Conservation (phyloP, 345 rosid genomes). For the Aegle marmelos region DNA sequence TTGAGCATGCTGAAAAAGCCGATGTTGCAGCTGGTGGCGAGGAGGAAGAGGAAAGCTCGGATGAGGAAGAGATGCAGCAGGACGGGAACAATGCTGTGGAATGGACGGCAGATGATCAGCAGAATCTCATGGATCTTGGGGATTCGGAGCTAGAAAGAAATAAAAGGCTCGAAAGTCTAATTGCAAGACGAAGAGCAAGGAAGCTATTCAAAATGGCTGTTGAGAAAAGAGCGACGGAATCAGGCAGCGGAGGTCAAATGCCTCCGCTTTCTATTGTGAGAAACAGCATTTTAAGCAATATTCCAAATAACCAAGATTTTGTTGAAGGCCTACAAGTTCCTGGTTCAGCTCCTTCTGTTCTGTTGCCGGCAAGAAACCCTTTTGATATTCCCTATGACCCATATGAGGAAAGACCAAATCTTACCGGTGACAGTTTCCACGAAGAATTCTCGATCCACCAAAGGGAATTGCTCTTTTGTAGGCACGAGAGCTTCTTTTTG, state of each 20-base stretch:
- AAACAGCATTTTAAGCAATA: slow-evolving; percentile 31
- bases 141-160: slow-evolving; percentile 78
- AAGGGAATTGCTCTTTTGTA: slow-evolving; percentile 56
- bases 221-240: slow-evolving; percentile 39
- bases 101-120: slow-evolving; percentile 83
- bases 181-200: slow-evolving; percentile 63
- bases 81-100: slow-evolving; percentile 43
- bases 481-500: slow-evolving; percentile 72
- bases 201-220: slow-evolving; percentile 42
- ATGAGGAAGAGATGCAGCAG: slow-evolving; percentile 34
- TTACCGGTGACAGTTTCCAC: slow-evolving; percentile 60
- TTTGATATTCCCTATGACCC: slow-evolving; percentile 89
- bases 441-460: slow-evolving; percentile 55
- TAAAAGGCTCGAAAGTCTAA: slow-evolving; percentile 72
- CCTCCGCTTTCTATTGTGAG: slow-evolving; percentile 44
- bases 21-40: slow-evolving; percentile 22
- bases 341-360: slow-evolving; percentile 81
- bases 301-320: slow-evolving; percentile 17
- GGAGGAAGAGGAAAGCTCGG: slow-evolving; percentile 40
- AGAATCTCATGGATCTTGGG: slow-evolving; percentile 87
- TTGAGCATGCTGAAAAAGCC: slow-evolving; percentile 21
- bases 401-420: slow-evolving; percentile 70
- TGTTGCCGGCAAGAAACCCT: slow-evolving; percentile 63
- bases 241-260: slow-evolving; percentile 28
- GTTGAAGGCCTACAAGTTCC: slow-evolving; percentile 42